phyloP scores from a whole-genome alignment of 805 yeast genomes.

The Metschnikowia proteae region DNA sequence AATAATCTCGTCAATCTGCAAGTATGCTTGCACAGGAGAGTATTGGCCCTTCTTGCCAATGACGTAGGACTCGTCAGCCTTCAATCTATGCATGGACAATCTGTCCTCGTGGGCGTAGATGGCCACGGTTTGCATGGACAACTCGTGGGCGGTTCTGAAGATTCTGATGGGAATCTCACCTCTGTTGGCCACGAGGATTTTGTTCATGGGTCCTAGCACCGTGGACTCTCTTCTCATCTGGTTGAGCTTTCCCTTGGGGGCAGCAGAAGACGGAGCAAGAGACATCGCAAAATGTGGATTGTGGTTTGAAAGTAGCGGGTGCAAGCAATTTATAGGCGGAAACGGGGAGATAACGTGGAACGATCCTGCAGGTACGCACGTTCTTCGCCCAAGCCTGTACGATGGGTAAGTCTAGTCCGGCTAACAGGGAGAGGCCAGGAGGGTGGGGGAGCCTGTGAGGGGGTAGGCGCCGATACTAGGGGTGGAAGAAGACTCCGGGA shows the following conservation, averaged over 20 bases:
- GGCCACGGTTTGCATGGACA: conserved; percentile 96
- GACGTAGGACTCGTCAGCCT: conserved; percentile 90
- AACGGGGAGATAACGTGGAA: conserved; percentile 2
- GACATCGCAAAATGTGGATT: background rate
- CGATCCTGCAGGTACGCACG: conserved; percentile 4
- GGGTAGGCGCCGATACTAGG: no score
- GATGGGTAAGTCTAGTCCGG: conserved; percentile 1
- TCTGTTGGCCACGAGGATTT: conserved; percentile 77
- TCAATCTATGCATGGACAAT: conserved; percentile 89
- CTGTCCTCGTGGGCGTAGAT: conserved; percentile 95
- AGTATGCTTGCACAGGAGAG: conserved; percentile 93
- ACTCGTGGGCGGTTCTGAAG: conserved; percentile 95
- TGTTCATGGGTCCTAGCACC: conserved; percentile 46
- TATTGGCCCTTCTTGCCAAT: conserved; percentile 86
- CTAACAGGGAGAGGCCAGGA: background rate
- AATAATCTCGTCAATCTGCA: conserved; percentile 93
- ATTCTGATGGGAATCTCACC: conserved; percentile 86
- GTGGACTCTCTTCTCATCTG: conserved; percentile 42
- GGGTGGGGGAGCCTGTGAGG: background rate
- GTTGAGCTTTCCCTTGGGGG: conserved; percentile 25
- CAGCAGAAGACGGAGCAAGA: background rate
- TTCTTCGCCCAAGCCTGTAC: conserved; percentile 1
- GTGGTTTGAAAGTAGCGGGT: background rate
- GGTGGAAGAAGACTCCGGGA: background rate
- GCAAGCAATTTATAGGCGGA: background rate